A percentile compares a stretch with the other conserved stretches of the same genome.
Evolutionary conservation across 164 flowering plant species (phyloP).

Genomic region (Vitis cinerea): DNA sequence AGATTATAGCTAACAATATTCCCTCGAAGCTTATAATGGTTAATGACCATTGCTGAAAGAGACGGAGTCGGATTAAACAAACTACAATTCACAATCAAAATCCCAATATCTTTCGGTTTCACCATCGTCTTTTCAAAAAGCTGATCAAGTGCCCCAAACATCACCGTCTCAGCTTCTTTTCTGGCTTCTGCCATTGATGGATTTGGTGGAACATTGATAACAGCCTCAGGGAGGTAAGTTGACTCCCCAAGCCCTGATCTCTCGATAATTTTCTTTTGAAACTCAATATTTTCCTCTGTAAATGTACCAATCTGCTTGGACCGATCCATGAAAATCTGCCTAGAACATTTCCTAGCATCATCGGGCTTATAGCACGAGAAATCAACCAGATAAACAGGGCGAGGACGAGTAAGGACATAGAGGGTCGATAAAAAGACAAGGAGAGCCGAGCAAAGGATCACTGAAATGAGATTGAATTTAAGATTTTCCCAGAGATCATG

Average conservation of each 20-base stretch:
- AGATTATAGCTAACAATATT: constrained; percentile 65
- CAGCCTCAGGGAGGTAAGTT: constrained; percentile 73
- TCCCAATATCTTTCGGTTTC: constrained; percentile 72
- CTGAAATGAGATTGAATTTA: constrained; percentile 47
- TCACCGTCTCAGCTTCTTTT: constrained; percentile 69
- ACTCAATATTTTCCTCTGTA: constrained; percentile 53
- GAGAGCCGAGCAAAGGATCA: constrained; percentile 42
- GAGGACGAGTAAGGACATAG: constrained; percentile 74
- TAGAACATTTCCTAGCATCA: constrained; percentile 63
- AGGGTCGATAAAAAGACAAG: constrained; percentile 67
- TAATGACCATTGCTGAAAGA: constrained; percentile 74
- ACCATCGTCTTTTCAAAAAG: constrained; percentile 55
- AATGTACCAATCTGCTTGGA: constrained; percentile 46
- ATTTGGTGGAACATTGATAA: constrained; percentile 71
- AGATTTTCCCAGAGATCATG: constrained; percentile 56
- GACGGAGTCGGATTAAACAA: constrained; percentile 87
- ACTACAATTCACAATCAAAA: constrained; percentile 74
- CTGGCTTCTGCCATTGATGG: constrained; percentile 81
- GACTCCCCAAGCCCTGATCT: constrained; percentile 78
- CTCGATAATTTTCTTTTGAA: constrained; percentile 69
- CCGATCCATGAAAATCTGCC: constrained; percentile 65
- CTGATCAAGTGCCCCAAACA: constrained; percentile 80
- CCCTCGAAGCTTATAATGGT: constrained; percentile 81
- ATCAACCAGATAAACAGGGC: constrained; percentile 73
- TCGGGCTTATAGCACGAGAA: constrained; percentile 80